Percentiles rank a stretch among this genome's conserved stretches.
phyloP scores from a whole-genome alignment of 352 stramenopile genomes.

The Globisporangium orthogonon region DNA sequence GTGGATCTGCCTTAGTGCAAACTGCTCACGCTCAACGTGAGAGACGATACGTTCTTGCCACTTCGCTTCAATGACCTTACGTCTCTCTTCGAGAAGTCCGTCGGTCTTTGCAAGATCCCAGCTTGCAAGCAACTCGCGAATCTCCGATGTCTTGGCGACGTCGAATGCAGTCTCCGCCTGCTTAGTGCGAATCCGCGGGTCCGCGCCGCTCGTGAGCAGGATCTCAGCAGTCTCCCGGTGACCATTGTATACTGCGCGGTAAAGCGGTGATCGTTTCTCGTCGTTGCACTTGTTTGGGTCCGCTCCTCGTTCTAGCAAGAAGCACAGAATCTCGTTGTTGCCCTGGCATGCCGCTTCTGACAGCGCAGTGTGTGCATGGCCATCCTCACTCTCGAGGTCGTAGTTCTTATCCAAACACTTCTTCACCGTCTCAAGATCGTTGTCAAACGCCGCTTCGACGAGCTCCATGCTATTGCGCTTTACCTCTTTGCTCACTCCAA shows the following conservation, averaged over 20 bases:
- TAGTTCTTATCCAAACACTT: slow-evolving; percentile 82
- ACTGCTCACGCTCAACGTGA: slow-evolving; percentile 79
- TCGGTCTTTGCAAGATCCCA: slow-evolving; percentile 78
- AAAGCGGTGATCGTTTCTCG: slow-evolving; percentile 73
- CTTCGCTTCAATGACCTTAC: slow-evolving; percentile 64
- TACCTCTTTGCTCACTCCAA: slow-evolving; percentile 52
- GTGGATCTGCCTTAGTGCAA: slow-evolving; percentile 79
- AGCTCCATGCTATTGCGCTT: slow-evolving; percentile 76
- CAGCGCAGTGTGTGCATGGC: slow-evolving; percentile 79
- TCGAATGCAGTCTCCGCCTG: slow-evolving; percentile 82
- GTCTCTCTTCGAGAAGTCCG: slow-evolving; percentile 50
- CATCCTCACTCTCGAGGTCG: slow-evolving; percentile 82
- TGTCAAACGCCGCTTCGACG: slow-evolving; percentile 88
- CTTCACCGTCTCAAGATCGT: slow-evolving; percentile 67
- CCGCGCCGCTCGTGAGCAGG: slow-evolving; percentile 63
- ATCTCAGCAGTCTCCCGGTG: slow-evolving; percentile 60
- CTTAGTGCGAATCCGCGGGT: slow-evolving; percentile 63
- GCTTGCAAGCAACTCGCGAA: slow-evolving; percentile 42
- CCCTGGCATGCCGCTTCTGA: slow-evolving; percentile 86
- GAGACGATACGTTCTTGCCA: slow-evolving; percentile 82
- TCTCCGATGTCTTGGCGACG: slow-evolving; percentile 73
- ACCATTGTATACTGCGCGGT: slow-evolving; percentile 84
- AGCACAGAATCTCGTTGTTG: slow-evolving; percentile 53
- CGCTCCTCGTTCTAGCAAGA: slow-evolving; percentile 68
- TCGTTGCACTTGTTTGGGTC: slow-evolving; percentile 88